A percentile compares a stretch with the other conserved stretches of the same genome.
phyloP scores from a whole-genome alignment of 805 yeast species.

The Wickerhamiella dianesei region DNA sequence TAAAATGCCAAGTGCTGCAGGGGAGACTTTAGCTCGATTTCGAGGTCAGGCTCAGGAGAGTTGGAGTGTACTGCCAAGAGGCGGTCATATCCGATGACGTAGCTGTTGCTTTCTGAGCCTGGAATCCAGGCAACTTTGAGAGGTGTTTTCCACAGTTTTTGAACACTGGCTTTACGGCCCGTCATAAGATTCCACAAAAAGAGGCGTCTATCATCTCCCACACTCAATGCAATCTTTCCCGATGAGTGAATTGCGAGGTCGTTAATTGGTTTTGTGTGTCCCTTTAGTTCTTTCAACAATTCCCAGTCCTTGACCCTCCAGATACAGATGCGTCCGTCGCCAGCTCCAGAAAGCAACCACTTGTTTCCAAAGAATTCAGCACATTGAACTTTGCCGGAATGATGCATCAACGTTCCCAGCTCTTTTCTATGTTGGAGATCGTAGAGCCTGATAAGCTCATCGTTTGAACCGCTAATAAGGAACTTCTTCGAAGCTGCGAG shows the following conservation, averaged over 20 bases:
- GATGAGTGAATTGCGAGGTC: conserved; percentile 83
- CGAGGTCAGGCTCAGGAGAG: conserved; percentile 21
- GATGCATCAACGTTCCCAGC: conserved; percentile 77
- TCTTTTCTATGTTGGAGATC: conserved; percentile 90
- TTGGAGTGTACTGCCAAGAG: conserved; percentile 26
- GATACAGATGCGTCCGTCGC: conserved; percentile 75
- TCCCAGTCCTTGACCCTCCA: conserved; percentile 99
- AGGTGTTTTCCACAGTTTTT: conserved; percentile 33
- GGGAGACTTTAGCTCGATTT: conserved; percentile 33
- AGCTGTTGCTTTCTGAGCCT: conserved; percentile 43
- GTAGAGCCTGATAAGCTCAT: conserved; percentile 87
- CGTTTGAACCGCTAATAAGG: conserved; percentile 87
- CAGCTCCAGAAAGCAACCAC: conserved; percentile 86
- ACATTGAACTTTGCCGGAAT: conserved; percentile 75
- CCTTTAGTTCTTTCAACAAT: conserved; percentile 71
- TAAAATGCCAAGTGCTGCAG: conserved; percentile 56
- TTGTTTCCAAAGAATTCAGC: conserved; percentile 45
- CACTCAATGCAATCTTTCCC: conserved; percentile 81
- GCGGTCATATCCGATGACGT: conserved; percentile 54
- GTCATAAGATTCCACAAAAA: conserved; percentile 96
- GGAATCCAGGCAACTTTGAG: conserved; percentile 39
- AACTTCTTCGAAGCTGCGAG: conserved; percentile 73
- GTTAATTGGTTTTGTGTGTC: conserved; percentile 71
- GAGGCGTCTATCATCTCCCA: conserved; percentile 70
- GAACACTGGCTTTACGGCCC: conserved; percentile 75